These are phyloP conservation scores for Solanum appendiculatum DNA, from an alignment of 257 asterid species.

Conservation along the genomic window DNA sequence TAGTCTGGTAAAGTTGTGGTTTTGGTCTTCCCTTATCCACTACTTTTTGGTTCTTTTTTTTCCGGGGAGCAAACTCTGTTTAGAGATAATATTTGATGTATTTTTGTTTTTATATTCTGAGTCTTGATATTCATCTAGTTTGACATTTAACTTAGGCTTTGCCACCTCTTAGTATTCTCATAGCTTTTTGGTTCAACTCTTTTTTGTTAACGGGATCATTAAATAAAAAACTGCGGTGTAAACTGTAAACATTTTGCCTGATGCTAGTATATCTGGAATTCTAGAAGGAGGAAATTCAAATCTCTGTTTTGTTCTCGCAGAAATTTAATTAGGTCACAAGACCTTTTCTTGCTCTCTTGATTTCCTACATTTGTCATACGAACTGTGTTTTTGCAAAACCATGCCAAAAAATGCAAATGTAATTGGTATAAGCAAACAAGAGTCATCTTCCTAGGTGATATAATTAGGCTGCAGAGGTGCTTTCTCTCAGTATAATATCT, in stretches of 20 bases:
- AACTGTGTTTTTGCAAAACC: not conserved
- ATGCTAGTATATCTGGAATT: not conserved
- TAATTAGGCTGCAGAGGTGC: conserved; percentile 80
- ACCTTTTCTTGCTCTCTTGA: not conserved
- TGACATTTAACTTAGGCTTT: not conserved
- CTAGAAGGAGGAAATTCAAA: not conserved
- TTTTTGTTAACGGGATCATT: not conserved
- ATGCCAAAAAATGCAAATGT: not conserved
- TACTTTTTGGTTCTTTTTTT: not conserved
- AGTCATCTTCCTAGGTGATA: conserved; percentile 24
- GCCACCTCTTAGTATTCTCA: not conserved
- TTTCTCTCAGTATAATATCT: not conserved
- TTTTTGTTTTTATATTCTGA: not conserved
- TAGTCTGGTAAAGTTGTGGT: not conserved
- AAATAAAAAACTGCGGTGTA: not conserved
- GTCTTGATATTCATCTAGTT: not conserved
- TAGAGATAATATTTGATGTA: not conserved
- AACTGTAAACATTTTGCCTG: not conserved
- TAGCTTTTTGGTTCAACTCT: not conserved
- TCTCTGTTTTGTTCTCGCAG: not conserved
- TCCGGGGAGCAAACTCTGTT: not conserved
- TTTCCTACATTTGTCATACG: not conserved
- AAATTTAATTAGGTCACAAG: not conserved
- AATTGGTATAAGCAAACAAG: not conserved
- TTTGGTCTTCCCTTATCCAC: not conserved